Conservation (phyloP, 192 early-diverging fungal species). For the Dissophora ornata region DNA sequence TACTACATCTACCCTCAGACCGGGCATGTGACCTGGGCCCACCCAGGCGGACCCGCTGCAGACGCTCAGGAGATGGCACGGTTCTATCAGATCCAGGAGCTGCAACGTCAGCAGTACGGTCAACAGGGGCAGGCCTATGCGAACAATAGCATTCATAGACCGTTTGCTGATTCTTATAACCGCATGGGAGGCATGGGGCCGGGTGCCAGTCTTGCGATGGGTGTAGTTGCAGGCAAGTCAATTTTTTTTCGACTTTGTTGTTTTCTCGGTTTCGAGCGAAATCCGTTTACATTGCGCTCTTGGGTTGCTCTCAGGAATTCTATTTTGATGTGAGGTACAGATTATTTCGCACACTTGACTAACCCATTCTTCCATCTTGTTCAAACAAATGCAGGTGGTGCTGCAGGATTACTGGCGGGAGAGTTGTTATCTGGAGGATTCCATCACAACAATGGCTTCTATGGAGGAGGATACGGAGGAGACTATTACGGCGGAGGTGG, state of each 20-base stretch:
- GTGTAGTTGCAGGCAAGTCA: constrained; percentile 34
- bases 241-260: neutral
- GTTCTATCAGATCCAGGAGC: constrained; percentile 40
- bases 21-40: constrained; percentile 32
- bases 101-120: constrained; percentile 24
- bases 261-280: neutral
- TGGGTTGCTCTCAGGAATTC: too few relatives aligned
- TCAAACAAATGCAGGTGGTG: constrained; percentile 20
- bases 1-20: constrained; percentile 52
- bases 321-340: too few relatives aligned
- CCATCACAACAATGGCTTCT: constrained; percentile 3
- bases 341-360: too few relatives aligned
- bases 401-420: constrained; percentile 39
- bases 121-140: neutral
- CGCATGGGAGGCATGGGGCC: constrained; percentile 45
- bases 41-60: constrained; percentile 28
- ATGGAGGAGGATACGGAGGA: constrained; percentile 8
- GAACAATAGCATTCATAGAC: neutral
- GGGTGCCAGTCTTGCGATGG: constrained; percentile 43
- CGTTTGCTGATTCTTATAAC: constrained; percentile 37
- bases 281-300: too few relatives aligned
- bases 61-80: constrained; percentile 45
- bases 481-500: constrained; percentile 7
- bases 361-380: neutral
- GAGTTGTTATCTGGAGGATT: constrained; percentile 25